phyloP scores from a whole-genome alignment of 2,329 filamentous ascomycete genomes.

The Apiospora pterosperma region DNA sequence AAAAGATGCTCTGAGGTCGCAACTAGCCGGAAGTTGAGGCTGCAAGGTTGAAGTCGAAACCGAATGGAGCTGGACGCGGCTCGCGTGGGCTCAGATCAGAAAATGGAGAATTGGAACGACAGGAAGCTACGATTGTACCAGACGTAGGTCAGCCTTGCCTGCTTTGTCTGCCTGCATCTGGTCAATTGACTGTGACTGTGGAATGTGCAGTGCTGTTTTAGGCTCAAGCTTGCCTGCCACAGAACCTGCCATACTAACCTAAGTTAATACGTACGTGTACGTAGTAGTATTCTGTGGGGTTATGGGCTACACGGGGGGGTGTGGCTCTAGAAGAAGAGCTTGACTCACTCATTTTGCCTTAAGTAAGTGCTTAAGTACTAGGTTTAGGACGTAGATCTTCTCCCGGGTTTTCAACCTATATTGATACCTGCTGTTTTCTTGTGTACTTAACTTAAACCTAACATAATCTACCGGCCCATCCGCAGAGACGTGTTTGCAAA shows the following conservation, averaged over 20 bases:
- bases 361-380: not conserved
- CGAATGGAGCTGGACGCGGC: slow-evolving; percentile 1
- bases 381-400: no score
- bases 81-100: no score
- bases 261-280: no score
- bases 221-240: not conserved
- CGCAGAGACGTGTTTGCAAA: not conserved
- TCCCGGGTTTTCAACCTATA: not conserved
- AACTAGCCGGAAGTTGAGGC: not conserved
- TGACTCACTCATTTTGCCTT: not conserved
- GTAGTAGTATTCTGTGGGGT: not conserved
- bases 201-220: not conserved
- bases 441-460: no score
- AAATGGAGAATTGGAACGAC: not conserved
- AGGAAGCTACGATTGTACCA: not conserved
- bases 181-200: not conserved
- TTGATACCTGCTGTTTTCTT: not conserved
- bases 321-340: not conserved
- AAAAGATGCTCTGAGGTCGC: not conserved
- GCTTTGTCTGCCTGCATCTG: not conserved
- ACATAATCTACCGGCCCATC: not conserved
- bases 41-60: not conserved
- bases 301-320: not conserved
- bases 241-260: not conserved
- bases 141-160: not conserved